Percentiles rank a stretch among this genome's conserved stretches.
Conservation (phyloP, 148 eudicot species). For the Bassia scoparia region DNA sequence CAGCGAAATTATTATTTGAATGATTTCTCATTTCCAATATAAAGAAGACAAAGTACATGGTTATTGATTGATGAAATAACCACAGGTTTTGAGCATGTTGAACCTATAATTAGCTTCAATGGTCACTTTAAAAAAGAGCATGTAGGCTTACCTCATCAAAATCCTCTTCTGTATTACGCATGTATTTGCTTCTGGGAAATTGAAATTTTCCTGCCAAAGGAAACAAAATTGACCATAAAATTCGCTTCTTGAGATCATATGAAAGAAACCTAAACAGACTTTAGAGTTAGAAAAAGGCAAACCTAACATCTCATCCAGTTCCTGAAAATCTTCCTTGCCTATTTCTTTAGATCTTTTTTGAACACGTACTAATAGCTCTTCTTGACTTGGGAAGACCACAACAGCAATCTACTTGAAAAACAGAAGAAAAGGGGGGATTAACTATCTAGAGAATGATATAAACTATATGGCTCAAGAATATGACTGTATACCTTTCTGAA, state of each 20-base stretch:
- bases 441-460: too few species aligned
- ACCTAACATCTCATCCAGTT: conserved; percentile 64
- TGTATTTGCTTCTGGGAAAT: conserved; percentile 61
- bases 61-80: not conserved
- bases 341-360: conserved; percentile 51
- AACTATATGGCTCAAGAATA: too few species aligned
- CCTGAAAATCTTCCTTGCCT: conserved; percentile 64
- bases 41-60: not conserved
- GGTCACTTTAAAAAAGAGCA: not conserved
- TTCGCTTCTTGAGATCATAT: not conserved
- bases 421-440: not conserved
- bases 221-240: not conserved
- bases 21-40: not conserved
- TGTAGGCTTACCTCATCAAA: conserved; percentile 50
- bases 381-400: conserved; percentile 52
- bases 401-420: conserved; percentile 47
- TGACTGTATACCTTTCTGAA: too few species aligned
- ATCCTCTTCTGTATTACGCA: conserved; percentile 49
- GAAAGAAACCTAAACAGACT: not conserved
- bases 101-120: not conserved
- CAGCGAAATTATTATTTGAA: not conserved
- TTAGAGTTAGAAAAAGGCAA: conserved; percentile 5
- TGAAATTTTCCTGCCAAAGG: conserved; percentile 47
- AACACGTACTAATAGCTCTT: conserved; percentile 47
- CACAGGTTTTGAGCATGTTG: not conserved